Conservation (phyloP, 1,139 yeast species). For the Ogataea hybrid region DNA sequence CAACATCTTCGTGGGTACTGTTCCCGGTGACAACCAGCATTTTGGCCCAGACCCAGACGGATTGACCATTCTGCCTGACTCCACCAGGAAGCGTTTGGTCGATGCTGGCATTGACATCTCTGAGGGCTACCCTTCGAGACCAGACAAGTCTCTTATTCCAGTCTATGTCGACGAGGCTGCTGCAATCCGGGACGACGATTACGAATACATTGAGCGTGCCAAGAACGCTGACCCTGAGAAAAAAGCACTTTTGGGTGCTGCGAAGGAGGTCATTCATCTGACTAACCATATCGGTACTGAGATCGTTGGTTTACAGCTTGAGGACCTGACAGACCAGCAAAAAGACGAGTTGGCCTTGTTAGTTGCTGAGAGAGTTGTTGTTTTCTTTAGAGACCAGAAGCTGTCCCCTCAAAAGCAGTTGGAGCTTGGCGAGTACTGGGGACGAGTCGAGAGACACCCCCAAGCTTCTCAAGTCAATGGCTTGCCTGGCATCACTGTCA, state of each 20-base stretch:
- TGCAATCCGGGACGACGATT: conserved; percentile 40
- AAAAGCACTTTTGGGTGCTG: conserved; percentile 51
- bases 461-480: conserved; percentile 43
- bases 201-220: conserved; percentile 46
- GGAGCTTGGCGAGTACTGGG: conserved; percentile 44
- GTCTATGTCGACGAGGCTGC: conserved; percentile 51
- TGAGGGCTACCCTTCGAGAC: conserved; percentile 44
- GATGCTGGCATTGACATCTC: conserved; percentile 42
- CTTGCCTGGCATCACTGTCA: conserved; percentile 45
- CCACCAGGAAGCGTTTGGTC: conserved; percentile 35
- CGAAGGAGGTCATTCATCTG: conserved; percentile 44
- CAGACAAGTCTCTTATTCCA: conserved; percentile 36
- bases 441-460: conserved; percentile 48
- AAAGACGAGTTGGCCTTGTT: conserved; percentile 51
- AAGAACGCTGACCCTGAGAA: conserved; percentile 52
- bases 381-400: conserved; percentile 47
- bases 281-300: conserved; percentile 55
- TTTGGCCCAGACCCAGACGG: conserved; percentile 26
- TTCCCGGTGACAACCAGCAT: conserved; percentile 37
- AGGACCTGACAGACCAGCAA: conserved; percentile 48
- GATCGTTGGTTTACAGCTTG: conserved; percentile 50
- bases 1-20: conserved; percentile 6
- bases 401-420: conserved; percentile 45
- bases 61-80: conserved; percentile 35
- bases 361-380: conserved; percentile 51